Evolutionary conservation across 1,139 yeast genomes (phyloP).

Genomic region (Pichia sp.): DNA sequence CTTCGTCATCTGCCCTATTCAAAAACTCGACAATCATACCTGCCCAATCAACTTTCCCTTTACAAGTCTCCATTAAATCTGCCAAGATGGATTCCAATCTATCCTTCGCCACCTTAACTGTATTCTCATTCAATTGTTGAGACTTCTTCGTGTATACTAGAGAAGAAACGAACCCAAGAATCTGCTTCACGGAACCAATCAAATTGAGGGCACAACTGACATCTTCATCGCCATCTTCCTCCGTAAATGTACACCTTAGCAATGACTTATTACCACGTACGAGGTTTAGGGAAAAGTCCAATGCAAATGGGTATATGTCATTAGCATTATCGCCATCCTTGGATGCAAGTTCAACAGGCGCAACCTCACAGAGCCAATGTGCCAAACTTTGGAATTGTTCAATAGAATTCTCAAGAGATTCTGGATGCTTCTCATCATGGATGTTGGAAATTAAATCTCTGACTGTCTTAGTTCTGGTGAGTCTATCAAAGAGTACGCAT

Average conservation of each 20-base stretch:
- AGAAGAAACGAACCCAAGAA: no score
- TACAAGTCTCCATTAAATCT: conserved; percentile 39
- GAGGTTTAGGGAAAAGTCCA: conserved; percentile 59
- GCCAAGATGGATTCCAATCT: conserved; percentile 59
- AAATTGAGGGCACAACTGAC: no score
- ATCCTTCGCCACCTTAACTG: conserved; percentile 42
- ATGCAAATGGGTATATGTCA: conserved; percentile 53
- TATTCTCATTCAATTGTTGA: conserved; percentile 21
- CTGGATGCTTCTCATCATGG: conserved; percentile 3
- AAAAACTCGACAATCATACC: conserved; percentile 28
- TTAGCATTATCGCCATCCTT: background rate
- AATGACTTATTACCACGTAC: conserved; percentile 40
- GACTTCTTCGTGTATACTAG: conserved; percentile 17
- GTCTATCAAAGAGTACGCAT: conserved; percentile 66
- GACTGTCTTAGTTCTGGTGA: conserved; percentile 68
- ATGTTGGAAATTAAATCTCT: conserved; percentile 36
- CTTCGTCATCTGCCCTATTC: conserved; percentile 23
- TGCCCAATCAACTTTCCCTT: conserved; percentile 48
- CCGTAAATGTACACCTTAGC: no score
- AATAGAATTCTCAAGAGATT: conserved; percentile 12
- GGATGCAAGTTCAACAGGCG: background rate
- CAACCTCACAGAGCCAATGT: conserved; percentile 12
- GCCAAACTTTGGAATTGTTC: conserved; percentile 25
- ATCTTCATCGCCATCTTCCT: no score
- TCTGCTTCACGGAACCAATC: no score